Conservation (phyloP, 768 basidiomycete species). For the Mycena indigotica region DNA sequence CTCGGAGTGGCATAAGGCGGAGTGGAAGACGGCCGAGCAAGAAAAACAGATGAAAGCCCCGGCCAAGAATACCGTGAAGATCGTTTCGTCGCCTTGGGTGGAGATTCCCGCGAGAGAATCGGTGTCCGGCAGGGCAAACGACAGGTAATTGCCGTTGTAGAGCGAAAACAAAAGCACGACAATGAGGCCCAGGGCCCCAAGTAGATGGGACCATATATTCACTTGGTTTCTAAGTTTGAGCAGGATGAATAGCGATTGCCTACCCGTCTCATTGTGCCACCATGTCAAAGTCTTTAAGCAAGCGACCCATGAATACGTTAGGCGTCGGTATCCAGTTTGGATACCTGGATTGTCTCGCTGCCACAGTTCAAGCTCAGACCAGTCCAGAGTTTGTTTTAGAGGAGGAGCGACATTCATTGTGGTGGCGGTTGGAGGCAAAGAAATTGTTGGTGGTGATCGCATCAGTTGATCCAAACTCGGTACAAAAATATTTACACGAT, state of each 20-base stretch:
- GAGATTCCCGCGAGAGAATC: not conserved
- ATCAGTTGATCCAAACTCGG: not conserved
- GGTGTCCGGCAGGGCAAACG: not conserved
- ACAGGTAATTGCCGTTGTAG: not conserved
- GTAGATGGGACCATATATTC: slow-evolving; percentile 17
- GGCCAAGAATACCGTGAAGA: slow-evolving; percentile 4
- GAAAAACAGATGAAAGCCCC: slow-evolving; percentile 11
- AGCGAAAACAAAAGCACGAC: not conserved
- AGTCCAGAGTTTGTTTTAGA: not conserved
- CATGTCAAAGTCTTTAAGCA: not conserved
- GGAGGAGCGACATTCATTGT: too few species aligned
- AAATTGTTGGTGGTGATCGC: too few species aligned
- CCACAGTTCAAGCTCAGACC: slow-evolving; percentile 5
- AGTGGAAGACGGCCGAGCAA: slow-evolving; percentile 10
- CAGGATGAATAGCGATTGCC: not conserved
- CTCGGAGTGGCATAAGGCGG: slow-evolving; percentile 12
- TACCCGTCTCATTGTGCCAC: slow-evolving; percentile 18
- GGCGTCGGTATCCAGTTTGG: slow-evolving; percentile 8
- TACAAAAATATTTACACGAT: too few species aligned
- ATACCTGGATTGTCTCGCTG: slow-evolving; percentile 14
- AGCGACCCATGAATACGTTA: slow-evolving; percentile 3
- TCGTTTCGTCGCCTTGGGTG: not conserved
- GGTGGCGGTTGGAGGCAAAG: too few species aligned
- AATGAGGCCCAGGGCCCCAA: slow-evolving; percentile 3
- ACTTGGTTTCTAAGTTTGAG: not conserved